Base-by-base conservation (phyloP, 2,329 filamentous ascomycete species). In the Xylariaceae sp. region DNA sequence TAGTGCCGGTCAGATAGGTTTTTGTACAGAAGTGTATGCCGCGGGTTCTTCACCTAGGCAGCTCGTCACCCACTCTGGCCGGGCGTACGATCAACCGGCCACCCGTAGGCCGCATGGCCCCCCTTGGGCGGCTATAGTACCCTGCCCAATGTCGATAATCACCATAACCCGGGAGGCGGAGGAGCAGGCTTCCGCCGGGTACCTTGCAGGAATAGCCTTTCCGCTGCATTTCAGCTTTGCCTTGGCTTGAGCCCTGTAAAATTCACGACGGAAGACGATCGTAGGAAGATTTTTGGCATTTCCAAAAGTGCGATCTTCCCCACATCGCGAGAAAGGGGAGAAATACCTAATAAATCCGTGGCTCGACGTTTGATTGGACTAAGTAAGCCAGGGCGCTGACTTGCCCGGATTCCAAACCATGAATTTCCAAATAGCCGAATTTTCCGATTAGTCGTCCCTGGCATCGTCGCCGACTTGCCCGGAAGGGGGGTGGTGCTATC, bases 401-500 rank as follows among this genome's bases (percentile, higher is more conserved):
- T 26, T 19, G 10, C 14, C 32, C 6, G 10, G 29, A 32, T 54
- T 47, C 40, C 53, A 50, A 55, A 55, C 51, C 46, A 54, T 37
- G 45, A 57, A 51, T 50, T 51, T 53, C 19, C 21, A 46, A 55
- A 54, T 37, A 53, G 56, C 58, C 61, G 61, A 59, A 63, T 47
- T 59, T 59, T 57, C 61, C 61, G 61, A 61, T 61, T 59, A 42
- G 58, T 21, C 42, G 29, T 37, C 51, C 47, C 45, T 48, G 14
- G 40, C 20, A 10, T 37, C 37, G 26, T 47, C 45, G 20, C 50
- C 41, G 52, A 50, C 52, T 51, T 48, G 50, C 23, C 20, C 54
- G 54, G 46, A 49, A 40, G 52, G 61, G 56, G 54, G 32, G 61
- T 61, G 56, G 46, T 52, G 52, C 47, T 61, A 61, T 50, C 56